A percentile compares a stretch with the other conserved stretches of the same genome.
Evolutionary conservation across 2,329 filamentous ascomycete species (phyloP).

Genomic region (Calonectria montana): DNA sequence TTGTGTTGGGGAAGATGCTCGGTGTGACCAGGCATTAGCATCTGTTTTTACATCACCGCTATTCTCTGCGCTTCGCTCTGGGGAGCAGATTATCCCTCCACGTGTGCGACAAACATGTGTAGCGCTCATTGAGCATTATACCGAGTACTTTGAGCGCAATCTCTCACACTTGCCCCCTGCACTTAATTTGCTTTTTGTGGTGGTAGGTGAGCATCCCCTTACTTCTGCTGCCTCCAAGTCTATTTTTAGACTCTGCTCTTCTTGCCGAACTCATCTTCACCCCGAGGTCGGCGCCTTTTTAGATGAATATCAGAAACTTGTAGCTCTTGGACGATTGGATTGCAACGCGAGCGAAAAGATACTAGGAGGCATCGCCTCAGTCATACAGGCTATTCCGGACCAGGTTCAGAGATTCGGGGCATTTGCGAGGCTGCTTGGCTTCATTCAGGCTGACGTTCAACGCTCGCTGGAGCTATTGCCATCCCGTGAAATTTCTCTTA

Average conservation of each 20-base stretch:
- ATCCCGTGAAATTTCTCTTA: constrained; percentile 3
- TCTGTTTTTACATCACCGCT: constrained; percentile 72
- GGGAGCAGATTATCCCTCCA: constrained; percentile 65
- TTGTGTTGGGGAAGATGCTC: constrained; percentile 67
- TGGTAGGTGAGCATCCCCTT: constrained; percentile 71
- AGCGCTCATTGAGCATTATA: constrained; percentile 77
- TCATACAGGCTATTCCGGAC: constrained; percentile 77
- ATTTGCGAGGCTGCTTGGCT: constrained; percentile 46
- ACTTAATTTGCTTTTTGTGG: constrained; percentile 79
- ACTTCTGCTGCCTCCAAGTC: constrained; percentile 78
- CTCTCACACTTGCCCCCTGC: constrained; percentile 74
- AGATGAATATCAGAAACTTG: constrained; percentile 74
- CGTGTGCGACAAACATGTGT: constrained; percentile 76
- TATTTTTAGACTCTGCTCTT: constrained; percentile 79
- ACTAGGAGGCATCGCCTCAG: constrained; percentile 78
- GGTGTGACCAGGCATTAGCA: constrained; percentile 68
- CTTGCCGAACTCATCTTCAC: constrained; percentile 77
- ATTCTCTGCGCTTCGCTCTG: constrained; percentile 64
- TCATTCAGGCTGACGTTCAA: constrained; percentile 68
- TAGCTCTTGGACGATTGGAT: constrained; percentile 67
- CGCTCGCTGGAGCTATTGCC: constrained; percentile 37
- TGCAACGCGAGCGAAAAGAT: constrained; percentile 78
- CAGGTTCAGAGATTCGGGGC: constrained; percentile 67
- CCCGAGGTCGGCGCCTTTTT: constrained; percentile 76
- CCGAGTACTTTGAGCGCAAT: constrained; percentile 80